A percentile compares a stretch with the other conserved stretches of the same genome.
These are phyloP conservation scores for Vitis hybrid DNA, from an alignment of 177 flowering plant species.

Conservation along the genomic window DNA sequence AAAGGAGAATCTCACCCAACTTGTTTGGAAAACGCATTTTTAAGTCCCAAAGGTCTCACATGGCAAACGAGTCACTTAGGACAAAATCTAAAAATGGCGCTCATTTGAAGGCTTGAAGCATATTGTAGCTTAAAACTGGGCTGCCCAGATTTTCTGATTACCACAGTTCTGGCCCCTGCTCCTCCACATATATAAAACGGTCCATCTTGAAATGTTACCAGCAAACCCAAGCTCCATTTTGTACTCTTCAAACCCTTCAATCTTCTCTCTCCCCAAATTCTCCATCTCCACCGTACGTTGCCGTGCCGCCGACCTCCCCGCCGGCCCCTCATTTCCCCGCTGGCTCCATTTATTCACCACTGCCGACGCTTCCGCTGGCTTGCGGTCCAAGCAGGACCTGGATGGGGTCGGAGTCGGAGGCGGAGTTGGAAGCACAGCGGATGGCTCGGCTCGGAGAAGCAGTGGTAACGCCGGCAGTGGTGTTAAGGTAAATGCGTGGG, in stretches of 20 bases:
- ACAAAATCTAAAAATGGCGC: no score
- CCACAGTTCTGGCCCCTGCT: no score
- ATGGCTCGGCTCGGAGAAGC: conserved; percentile 14
- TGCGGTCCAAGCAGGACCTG: conserved; percentile 21
- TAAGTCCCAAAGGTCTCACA: no score
- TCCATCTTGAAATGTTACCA: conserved; percentile 25
- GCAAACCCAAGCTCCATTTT: conserved; percentile 27
- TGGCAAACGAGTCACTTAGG: no score
- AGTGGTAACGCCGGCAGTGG: conserved; percentile 12
- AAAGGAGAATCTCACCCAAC: no score
- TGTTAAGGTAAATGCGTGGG: conserved; percentile 53
- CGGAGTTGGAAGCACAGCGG: conserved; percentile 13
- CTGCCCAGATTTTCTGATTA: no score
- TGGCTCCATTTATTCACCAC: conserved; percentile 37
- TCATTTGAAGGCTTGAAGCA: no score
- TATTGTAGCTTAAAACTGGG: no score
- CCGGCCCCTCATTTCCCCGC: conserved; percentile 32
- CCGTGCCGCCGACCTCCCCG: conserved; percentile 42
- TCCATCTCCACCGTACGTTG: conserved; percentile 28
- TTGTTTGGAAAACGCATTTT: no score
- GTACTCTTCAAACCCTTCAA: no score
- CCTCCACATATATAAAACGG: no score
- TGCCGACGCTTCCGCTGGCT: conserved; percentile 19
- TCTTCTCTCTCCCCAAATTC: conserved; percentile 24
- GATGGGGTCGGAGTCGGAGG: conserved; percentile 11